These are phyloP conservation scores for Leptographium flavum DNA, from an alignment of 2,329 filamentous ascomycete species.

Conservation along the genomic window DNA sequence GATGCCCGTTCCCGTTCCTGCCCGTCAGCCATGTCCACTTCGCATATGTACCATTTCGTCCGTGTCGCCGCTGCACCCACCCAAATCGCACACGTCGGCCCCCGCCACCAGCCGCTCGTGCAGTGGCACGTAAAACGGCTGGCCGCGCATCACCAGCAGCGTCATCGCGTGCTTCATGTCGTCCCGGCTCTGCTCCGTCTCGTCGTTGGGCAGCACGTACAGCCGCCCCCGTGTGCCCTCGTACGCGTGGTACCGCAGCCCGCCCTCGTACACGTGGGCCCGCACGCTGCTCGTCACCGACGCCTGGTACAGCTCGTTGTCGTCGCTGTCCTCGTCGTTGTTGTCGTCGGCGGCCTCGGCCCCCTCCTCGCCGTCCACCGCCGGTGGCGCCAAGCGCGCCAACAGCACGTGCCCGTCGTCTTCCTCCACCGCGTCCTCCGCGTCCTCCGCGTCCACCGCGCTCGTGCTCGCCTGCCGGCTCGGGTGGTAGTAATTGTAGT, in stretches of 20 bases:
- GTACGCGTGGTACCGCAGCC: constrained; percentile 22
- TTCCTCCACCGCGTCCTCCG: background rate
- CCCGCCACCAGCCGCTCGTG: constrained; percentile 22
- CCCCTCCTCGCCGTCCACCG: background rate
- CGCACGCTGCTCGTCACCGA: constrained; percentile 16
- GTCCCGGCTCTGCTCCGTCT: constrained; percentile 25
- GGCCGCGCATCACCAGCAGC: constrained; percentile 20
- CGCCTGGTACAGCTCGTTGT: constrained; percentile 13
- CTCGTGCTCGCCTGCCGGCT: background rate
- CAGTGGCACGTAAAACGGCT: constrained; percentile 30
- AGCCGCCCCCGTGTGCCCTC: constrained; percentile 13
- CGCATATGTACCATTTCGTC: background rate
- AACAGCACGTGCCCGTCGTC: background rate
- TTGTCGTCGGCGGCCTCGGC: background rate
- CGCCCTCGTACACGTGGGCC: constrained; percentile 19
- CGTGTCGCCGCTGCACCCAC: constrained; percentile 16
- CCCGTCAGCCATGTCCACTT: background rate
- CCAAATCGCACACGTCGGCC: constrained; percentile 31
- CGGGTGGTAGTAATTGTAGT: background rate
- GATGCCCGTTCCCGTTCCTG: constrained; percentile 35
- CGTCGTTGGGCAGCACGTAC: constrained; percentile 24
- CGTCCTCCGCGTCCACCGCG: background rate
- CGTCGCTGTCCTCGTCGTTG: background rate
- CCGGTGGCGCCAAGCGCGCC: background rate
- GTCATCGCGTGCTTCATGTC: constrained; percentile 25